Evolutionary conservation across 2,329 filamentous ascomycete genomes (phyloP), one percentile per base, ranked within the genome.

Genomic region (Thyridium curvatum): DNA sequence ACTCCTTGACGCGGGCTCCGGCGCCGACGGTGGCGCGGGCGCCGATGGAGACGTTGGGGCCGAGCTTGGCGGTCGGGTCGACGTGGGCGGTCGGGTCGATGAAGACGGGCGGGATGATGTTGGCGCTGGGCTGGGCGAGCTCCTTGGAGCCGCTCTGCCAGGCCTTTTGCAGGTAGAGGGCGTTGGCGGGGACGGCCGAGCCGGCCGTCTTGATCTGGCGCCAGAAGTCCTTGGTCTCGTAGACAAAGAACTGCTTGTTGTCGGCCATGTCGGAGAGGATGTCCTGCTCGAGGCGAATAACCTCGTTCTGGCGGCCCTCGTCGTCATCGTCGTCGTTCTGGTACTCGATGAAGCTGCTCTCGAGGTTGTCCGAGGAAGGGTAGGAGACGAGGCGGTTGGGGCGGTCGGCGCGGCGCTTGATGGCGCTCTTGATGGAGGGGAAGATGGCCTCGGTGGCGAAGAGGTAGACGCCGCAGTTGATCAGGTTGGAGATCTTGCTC

Each of bases 211-310:
- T 98, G 77, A 98, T 97, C 73, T 98, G 93, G 53, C 93, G 88
- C 93, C 93, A 98, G 66, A 98, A 98, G 63, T 97, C 93, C 70
- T 94, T 94, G 49, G 91, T 97, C 71, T 98, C 93, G 62, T 95
- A 86, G 26, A 97, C 93, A 66, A 89, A 97, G 72, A 98, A 98
- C 63, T 93, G 87, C 68, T 94, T 93, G 77, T 80, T 95, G 66
- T 97, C 93, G 45, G 93, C 91, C 55, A 97, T 81, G 56, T 97
- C 91, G 37, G 89, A 85, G 43, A 98, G 77, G 38, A 97, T 95
- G 60, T 98, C 93, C 68, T 97, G 93, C 69, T 98, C 93, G 41
- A 98, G 77, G 38, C 93, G 86, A 51, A 98, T 85, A 36, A 95
- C 87, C 54, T 94, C 83, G 58, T 80, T 91, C 65, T 84, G 84